Conservation (phyloP, 371 early-diverging fungal species). For the Smittium mucronatum region DNA sequence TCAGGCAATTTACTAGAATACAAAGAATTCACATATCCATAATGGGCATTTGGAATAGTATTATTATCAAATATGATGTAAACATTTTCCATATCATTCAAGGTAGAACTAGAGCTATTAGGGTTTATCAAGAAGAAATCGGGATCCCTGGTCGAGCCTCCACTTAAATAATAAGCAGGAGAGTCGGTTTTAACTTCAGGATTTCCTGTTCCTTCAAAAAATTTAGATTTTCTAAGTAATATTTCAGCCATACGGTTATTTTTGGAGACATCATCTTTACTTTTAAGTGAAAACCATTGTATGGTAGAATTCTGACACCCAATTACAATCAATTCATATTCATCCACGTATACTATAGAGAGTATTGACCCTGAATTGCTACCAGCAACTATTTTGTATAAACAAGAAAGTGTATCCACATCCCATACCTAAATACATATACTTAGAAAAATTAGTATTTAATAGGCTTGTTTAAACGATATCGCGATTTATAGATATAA, state of each 20-base stretch:
- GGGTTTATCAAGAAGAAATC: neutral
- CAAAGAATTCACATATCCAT: constrained; percentile 61
- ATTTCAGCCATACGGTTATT: constrained; percentile 15
- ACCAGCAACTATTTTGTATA: constrained; percentile 52
- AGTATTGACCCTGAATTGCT: constrained; percentile 65
- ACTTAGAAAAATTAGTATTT: too few species aligned
- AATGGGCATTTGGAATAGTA: constrained; percentile 50
- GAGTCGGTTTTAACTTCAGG: neutral
- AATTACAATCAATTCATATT: constrained; percentile 36
- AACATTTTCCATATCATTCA: constrained; percentile 17
- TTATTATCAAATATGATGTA: constrained; percentile 42
- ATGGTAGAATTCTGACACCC: constrained; percentile 75
- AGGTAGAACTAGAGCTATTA: neutral
- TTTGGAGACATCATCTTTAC: constrained; percentile 8
- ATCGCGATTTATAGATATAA: neutral
- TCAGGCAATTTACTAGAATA: constrained; percentile 42
- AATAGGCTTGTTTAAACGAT: neutral
- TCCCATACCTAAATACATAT: constrained; percentile 48
- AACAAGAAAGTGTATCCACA: constrained; percentile 41
- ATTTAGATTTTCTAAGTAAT: constrained; percentile 23
- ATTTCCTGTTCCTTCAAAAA: constrained; percentile 27
- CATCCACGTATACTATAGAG: constrained; percentile 41
- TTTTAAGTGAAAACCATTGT: constrained; percentile 50
- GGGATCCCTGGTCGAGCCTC: neutral
- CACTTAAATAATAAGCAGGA: neutral